phyloP scores from a whole-genome alignment of 306 rosid genomes.

The Vicia faba region DNA sequence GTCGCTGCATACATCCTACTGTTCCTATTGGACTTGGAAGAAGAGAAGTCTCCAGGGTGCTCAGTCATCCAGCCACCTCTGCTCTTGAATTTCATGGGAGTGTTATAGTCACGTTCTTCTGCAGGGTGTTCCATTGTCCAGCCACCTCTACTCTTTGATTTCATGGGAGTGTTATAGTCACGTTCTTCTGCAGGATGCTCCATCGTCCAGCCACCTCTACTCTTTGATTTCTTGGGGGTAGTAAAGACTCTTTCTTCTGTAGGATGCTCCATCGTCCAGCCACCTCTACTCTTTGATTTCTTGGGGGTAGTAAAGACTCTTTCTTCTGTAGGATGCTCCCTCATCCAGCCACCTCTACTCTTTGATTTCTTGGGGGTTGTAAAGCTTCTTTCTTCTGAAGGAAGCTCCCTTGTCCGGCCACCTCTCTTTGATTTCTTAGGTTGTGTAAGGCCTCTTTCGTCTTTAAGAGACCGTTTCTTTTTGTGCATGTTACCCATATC shows the following conservation, averaged over 20 bases:
- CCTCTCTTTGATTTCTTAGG: slow-evolving; percentile 47
- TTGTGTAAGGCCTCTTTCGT: slow-evolving; percentile 37
- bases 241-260: slow-evolving; percentile 33
- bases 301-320: slow-evolving; percentile 30
- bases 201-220: slow-evolving; percentile 46
- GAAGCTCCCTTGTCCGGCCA: slow-evolving; percentile 51
- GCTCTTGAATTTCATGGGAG: slow-evolving; percentile 36
- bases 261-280: slow-evolving; percentile 48
- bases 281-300: slow-evolving; percentile 45
- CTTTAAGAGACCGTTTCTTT: slow-evolving; percentile 47
- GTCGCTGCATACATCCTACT: slow-evolving; percentile 50
- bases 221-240: slow-evolving; percentile 41
- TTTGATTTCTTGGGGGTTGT: slow-evolving; percentile 37
- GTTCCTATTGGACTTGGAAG: slow-evolving; percentile 35
- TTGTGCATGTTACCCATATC: slow-evolving; percentile 46
- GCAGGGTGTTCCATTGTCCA: slow-evolving; percentile 51
- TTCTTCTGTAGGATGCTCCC: slow-evolving; percentile 50
- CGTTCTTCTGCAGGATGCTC: slow-evolving; percentile 51
- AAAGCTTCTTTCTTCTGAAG: slow-evolving; percentile 38
- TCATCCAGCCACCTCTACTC: slow-evolving; percentile 47
- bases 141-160: slow-evolving; percentile 45
- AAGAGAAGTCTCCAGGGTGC: slow-evolving; percentile 53
- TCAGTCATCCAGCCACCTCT: slow-evolving; percentile 54
- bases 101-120: slow-evolving; percentile 36
- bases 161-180: slow-evolving; percentile 33